A percentile compares a stretch with the other conserved stretches of the same genome.
phyloP scores from a whole-genome alignment of 2,329 filamentous ascomycete species.

The Phaeosphaeriaceae sp. region DNA sequence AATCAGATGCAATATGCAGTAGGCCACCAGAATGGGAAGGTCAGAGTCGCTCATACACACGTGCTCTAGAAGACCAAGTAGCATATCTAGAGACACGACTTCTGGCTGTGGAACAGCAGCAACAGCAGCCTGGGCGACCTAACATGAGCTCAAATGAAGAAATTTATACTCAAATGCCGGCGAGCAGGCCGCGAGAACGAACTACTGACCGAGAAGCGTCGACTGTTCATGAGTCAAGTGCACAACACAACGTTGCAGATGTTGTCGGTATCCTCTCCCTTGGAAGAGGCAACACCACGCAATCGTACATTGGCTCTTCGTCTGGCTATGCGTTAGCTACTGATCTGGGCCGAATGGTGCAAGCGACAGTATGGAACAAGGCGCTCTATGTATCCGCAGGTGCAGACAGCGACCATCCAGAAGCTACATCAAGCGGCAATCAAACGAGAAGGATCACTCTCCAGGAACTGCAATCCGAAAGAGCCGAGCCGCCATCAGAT shows the following conservation, averaged over 20 bases:
- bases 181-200: not conserved
- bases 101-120: conserved; percentile 6
- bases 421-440: not conserved
- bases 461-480: conserved; percentile 52
- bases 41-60: conserved; percentile 12
- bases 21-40: conserved; percentile 13
- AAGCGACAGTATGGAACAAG: conserved; percentile 63
- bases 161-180: not conserved
- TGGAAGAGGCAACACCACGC: conserved; percentile 52
- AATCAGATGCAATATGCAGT: conserved; percentile 8
- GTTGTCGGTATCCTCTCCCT: conserved; percentile 59
- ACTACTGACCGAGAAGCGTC: not conserved
- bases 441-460: conserved; percentile 42
- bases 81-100: conserved; percentile 15
- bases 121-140: not conserved
- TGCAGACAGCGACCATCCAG: not conserved
- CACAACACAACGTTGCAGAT: conserved; percentile 12
- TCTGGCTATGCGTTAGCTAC: conserved; percentile 59
- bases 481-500: conserved; percentile 56
- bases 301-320: conserved; percentile 59
- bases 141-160: not conserved
- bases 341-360: conserved; percentile 61
- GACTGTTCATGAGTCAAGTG: not conserved
- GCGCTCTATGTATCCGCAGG: conserved; percentile 40
- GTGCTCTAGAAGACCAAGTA: conserved; percentile 17